Evolutionary conservation across 2,329 filamentous ascomycete species (phyloP).

Genomic region (Shiraia sp.): DNA sequence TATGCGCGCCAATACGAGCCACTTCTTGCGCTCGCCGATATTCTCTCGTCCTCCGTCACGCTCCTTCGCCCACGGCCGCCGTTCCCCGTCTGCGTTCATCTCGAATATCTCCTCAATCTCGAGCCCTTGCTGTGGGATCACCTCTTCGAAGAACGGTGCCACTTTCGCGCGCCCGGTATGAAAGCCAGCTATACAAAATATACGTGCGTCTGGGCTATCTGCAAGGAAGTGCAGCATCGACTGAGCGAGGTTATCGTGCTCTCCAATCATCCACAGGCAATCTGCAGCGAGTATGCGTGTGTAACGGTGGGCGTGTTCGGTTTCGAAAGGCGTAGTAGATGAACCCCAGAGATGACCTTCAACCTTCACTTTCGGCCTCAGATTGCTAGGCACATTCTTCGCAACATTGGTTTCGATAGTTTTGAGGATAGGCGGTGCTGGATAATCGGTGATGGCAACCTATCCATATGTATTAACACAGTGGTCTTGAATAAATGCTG

Average conservation of each 20-base stretch:
- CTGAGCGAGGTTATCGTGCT: constrained; percentile 67
- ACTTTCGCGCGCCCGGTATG: constrained; percentile 71
- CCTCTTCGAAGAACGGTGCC: constrained; percentile 65
- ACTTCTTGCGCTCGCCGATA: constrained; percentile 66
- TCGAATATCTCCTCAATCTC: constrained; percentile 70
- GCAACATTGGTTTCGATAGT: constrained; percentile 63
- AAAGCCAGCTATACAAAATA: constrained; percentile 71
- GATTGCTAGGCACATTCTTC: constrained; percentile 52
- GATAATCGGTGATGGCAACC: constrained; percentile 70
- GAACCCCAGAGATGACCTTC: constrained; percentile 69
- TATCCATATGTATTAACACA: constrained; percentile 24
- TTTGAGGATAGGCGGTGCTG: constrained; percentile 61
- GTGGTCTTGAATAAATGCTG: neutral
- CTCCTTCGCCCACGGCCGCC: constrained; percentile 62
- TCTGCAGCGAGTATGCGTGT: constrained; percentile 71
- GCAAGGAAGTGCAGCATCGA: constrained; percentile 68
- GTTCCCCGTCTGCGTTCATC: constrained; percentile 66
- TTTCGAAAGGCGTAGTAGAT: constrained; percentile 48
- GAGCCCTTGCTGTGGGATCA: constrained; percentile 53
- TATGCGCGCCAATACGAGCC: constrained; percentile 63
- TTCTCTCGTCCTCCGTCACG: constrained; percentile 65
- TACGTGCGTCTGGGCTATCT: constrained; percentile 50
- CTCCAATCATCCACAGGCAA: constrained; percentile 75
- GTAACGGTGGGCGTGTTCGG: constrained; percentile 50
- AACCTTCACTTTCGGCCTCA: constrained; percentile 49